These are phyloP conservation scores for Prinsepia uniflora DNA, from an alignment of 306 rosid species.

Conservation along the genomic window DNA sequence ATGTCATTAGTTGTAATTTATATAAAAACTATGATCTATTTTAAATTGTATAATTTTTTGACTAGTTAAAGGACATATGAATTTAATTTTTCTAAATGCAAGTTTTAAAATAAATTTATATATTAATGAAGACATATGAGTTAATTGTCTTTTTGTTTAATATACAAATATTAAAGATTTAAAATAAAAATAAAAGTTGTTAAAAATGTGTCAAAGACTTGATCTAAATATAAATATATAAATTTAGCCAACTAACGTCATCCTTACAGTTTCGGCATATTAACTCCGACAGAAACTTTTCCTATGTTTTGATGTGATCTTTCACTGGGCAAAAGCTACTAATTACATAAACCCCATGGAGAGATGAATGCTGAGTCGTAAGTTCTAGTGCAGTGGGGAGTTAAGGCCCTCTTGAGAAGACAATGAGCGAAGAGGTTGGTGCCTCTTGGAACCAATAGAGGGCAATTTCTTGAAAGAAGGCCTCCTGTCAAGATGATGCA, in stretches of 20 bases:
- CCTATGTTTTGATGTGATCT: neutral
- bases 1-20: too few species aligned
- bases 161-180: too few species aligned
- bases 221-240: too few species aligned
- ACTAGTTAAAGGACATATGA: too few species aligned
- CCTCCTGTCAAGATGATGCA: slow-evolving; percentile 57
- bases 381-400: slow-evolving; percentile 62
- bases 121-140: too few species aligned
- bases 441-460: slow-evolving; percentile 63
- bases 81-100: too few species aligned
- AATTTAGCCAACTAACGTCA: neutral
- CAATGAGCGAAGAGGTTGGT: slow-evolving; percentile 59
- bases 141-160: too few species aligned
- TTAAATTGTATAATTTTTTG: too few species aligned
- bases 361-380: neutral
- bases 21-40: too few species aligned
- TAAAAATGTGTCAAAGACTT: too few species aligned
- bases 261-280: neutral
- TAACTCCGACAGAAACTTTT: slow-evolving; percentile 5
- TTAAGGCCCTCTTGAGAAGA: slow-evolving; percentile 85
- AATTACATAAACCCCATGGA: slow-evolving; percentile 6
- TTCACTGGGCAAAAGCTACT: neutral
- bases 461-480: slow-evolving; percentile 73
- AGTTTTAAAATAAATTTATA: too few species aligned
- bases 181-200: too few species aligned